Evolutionary conservation across 768 basidiomycete species (phyloP).

Genomic region (Boletus insuetus): DNA sequence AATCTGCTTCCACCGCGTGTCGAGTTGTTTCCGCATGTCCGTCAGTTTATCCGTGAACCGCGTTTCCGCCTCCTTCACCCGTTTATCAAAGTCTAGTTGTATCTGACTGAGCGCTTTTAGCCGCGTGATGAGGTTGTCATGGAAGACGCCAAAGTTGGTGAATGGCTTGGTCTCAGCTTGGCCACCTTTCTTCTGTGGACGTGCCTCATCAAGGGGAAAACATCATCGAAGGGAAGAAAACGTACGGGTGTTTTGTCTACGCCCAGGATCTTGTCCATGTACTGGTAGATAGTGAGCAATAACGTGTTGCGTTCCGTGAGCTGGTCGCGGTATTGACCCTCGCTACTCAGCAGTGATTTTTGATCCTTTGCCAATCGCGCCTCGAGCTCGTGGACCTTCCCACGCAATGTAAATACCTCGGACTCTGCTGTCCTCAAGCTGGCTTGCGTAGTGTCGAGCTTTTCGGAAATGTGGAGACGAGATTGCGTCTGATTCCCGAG

Average conservation of each 20-base stretch:
- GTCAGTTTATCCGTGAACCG: conserved; percentile 69
- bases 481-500: conserved; percentile 86
- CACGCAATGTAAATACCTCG: conserved; percentile 59
- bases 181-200: conserved; percentile 62
- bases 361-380: conserved; percentile 79
- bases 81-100: conserved; percentile 82
- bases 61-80: conserved; percentile 74
- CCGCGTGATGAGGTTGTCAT: conserved; percentile 88
- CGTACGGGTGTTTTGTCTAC: conserved; percentile 82
- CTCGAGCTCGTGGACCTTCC: conserved; percentile 74
- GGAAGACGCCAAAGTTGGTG: conserved; percentile 91
- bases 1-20: conserved; percentile 85
- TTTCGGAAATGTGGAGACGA: conserved; percentile 81
- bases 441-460: conserved; percentile 71
- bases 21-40: conserved; percentile 84
- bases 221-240: conserved; percentile 9
- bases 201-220: neutral
- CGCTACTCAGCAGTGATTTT: conserved; percentile 62
- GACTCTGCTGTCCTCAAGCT: conserved; percentile 63
- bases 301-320: conserved; percentile 91
- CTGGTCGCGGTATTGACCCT: conserved; percentile 86
- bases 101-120: conserved; percentile 84
- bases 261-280: conserved; percentile 90
- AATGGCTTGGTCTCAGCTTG: conserved; percentile 88
- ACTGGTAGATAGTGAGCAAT: conserved; percentile 89